Evolutionary conservation across 2,329 filamentous ascomycete species (phyloP), one percentile per base, ranked within the genome.

Genomic region (Hysterium pulicare): DNA sequence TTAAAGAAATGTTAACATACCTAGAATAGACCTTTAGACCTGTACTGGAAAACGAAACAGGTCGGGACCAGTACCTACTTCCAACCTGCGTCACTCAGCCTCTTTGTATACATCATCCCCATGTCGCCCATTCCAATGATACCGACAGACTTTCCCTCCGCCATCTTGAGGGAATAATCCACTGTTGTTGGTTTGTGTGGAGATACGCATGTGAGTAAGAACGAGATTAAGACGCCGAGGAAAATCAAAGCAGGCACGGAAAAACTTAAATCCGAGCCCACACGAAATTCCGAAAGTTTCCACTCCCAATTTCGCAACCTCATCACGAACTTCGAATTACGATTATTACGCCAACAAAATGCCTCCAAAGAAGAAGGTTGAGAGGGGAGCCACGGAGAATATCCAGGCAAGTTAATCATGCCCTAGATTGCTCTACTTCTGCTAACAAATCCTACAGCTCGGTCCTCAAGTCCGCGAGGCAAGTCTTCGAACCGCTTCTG

Each of bases 101-200:
- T 82, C 62, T 86, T 82, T 61, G 93, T 88, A 70, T 98, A 98
- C 89, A 98, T 94, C 78, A 86, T 95, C 61, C 93, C 93, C 93
- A 98, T 98, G 62, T 96, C 91, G 52, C 93, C 93, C 90, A 98
- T 96, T 47, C 93, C 93, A 66, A 98, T 98, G 62, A 98, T 86
- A 54, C 93, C 93, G 54, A 98, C 80, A 49, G 85, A 82, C 65
- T 88, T 88, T 61, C 47, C 49, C 20, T 79, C 75, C 55, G 84
- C 80, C 83, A 80, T 73, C 26, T 17, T 59, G 47, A 39, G 54
- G 46, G 47, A 42, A 49, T 53, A 10, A n/a, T 20, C 22, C 16
- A 16, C 35, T 23, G 19, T 5, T 38, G n/a, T 23, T 5, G 6
- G 45, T 40, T 46, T 31, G 46, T 49, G 47, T 55, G 62, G 57